A percentile compares a stretch with the other conserved stretches of the same genome.
These are phyloP conservation scores for Pleurotus giganteus DNA, from an alignment of 768 basidiomycete species.

Conservation along the genomic window DNA sequence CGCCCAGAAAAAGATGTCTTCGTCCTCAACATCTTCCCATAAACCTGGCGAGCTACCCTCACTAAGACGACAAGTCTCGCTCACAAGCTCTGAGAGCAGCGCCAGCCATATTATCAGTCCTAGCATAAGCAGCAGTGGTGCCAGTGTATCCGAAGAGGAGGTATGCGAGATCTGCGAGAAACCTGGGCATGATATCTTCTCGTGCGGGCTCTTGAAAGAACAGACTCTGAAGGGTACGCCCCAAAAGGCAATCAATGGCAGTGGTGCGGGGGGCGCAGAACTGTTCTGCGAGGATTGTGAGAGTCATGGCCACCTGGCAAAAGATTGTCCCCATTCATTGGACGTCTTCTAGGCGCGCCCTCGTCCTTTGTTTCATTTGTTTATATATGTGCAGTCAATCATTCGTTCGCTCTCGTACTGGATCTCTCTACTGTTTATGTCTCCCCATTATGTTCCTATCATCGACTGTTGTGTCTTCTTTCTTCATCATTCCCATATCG, in stretches of 20 bases:
- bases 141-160: conserved; percentile 28
- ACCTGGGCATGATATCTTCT: conserved; percentile 84
- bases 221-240: conserved; percentile 33
- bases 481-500: background rate
- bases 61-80: background rate
- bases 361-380: conserved; percentile 18
- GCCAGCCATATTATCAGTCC: conserved; percentile 8
- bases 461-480: background rate
- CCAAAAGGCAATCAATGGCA: conserved; percentile 9
- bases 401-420: conserved; percentile 3
- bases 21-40: conserved; percentile 24
- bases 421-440: conserved; percentile 5
- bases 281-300: conserved; percentile 85
- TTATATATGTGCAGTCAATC: conserved; percentile 10
- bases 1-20: conserved; percentile 54
- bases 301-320: conserved; percentile 69
- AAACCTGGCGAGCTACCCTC: conserved; percentile 11
- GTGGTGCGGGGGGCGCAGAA: conserved; percentile 14
- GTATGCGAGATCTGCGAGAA: conserved; percentile 87
- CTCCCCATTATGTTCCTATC: background rate
- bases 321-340: conserved; percentile 79
- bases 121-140: conserved; percentile 21
- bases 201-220: conserved; percentile 71
- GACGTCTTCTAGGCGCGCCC: conserved; percentile 68
- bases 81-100: conserved; percentile 20